Conservation (phyloP, 2,329 filamentous ascomycete species). For the Neobulgaria alba region DNA sequence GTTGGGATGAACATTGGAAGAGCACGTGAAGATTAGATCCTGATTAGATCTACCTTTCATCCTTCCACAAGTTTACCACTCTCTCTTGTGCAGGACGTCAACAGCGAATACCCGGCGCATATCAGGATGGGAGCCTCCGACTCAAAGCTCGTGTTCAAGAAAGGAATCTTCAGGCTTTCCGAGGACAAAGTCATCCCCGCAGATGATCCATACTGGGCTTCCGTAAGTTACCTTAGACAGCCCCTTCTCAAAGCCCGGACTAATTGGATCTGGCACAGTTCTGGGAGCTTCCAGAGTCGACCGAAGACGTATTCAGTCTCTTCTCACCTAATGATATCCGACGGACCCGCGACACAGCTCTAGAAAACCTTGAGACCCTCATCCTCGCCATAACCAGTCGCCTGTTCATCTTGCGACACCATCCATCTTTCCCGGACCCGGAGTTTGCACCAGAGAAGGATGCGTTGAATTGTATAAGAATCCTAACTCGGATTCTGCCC, state of each 20-base stretch:
- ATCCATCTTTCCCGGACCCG: conserved; percentile 81
- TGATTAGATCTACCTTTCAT: too few species aligned
- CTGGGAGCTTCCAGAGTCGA: conserved; percentile 92
- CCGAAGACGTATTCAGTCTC: conserved; percentile 93
- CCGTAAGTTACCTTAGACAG: conserved; percentile 46
- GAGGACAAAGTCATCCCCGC: conserved; percentile 81
- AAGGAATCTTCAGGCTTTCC: conserved; percentile 94
- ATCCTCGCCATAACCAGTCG: conserved; percentile 77
- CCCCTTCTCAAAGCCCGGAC: conserved; percentile 3
- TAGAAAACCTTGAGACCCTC: conserved; percentile 85
- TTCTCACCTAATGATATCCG: conserved; percentile 86
- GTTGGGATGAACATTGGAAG: too few species aligned
- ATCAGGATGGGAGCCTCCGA: conserved; percentile 85
- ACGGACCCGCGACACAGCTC: conserved; percentile 72
- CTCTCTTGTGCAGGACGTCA: not conserved
- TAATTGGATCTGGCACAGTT: conserved; percentile 49
- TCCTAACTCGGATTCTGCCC: conserved; percentile 81
- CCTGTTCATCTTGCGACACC: conserved; percentile 73
- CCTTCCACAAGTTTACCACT: not conserved
- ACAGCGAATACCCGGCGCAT: conserved; percentile 20
- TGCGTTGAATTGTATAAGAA: conserved; percentile 89
- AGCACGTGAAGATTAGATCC: not conserved
- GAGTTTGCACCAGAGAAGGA: conserved; percentile 77
- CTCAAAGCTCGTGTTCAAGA: conserved; percentile 97
- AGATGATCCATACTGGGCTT: conserved; percentile 87